Evolutionary conservation across 2,329 filamentous ascomycete species (phyloP).

Genomic region (Taxawa tesnikishii): DNA sequence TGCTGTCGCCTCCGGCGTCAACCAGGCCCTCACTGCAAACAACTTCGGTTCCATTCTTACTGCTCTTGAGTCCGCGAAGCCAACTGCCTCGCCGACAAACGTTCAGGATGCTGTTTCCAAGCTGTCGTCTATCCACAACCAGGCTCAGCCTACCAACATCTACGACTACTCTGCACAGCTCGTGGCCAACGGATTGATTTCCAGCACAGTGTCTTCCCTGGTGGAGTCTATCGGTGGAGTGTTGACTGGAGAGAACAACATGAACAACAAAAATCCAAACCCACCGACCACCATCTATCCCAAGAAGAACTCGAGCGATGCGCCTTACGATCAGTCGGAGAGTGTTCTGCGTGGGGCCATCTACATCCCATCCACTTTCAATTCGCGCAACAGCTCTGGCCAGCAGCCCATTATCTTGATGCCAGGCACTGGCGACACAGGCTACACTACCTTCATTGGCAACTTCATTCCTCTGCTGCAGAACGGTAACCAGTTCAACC

Average conservation of each 20-base stretch:
- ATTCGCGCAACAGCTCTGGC: conserved; percentile 30
- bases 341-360: conserved; percentile 36
- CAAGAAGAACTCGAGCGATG: conserved; percentile 26
- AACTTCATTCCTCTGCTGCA: conserved; percentile 39
- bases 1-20: not conserved
- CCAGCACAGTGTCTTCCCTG: conserved; percentile 11
- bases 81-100: conserved; percentile 15
- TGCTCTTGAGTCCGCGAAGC: conserved; percentile 11
- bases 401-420: conserved; percentile 40
- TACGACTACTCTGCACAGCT: conserved; percentile 14
- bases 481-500: conserved; percentile 30
- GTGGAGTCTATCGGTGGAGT: conserved; percentile 12
- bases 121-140: conserved; percentile 9
- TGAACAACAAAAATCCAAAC: conserved; percentile 15
- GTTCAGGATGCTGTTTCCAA: conserved; percentile 10
- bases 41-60: conserved; percentile 5
- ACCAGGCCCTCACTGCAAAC: not conserved
- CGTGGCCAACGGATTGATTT: conserved; percentile 16
- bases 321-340: conserved; percentile 37
- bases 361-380: conserved; percentile 38
- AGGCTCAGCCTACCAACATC: conserved; percentile 15
- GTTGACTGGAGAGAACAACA: conserved; percentile 13
- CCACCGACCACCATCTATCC: conserved; percentile 23
- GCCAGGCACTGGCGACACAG: conserved; percentile 40
- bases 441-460: conserved; percentile 30